Evolutionary conservation across 2,329 filamentous ascomycete genomes (phyloP), one percentile per base, ranked within the genome.

Genomic region (Monosporascus sp.): DNA sequence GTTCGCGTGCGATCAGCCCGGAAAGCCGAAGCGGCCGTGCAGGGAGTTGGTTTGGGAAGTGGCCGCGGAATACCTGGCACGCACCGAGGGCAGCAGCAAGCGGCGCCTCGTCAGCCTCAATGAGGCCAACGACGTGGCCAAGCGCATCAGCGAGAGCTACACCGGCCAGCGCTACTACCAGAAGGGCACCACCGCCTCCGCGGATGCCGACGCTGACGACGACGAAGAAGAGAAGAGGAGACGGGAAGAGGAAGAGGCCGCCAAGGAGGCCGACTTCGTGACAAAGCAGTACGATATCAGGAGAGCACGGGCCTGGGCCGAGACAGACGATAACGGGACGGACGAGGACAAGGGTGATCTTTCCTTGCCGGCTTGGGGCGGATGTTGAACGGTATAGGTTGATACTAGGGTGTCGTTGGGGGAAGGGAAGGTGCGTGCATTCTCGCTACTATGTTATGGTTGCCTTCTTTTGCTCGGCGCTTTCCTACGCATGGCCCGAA

Each of bases 81-180:
- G 62, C 38, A 49, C 55, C 24, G 63, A 67, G 27, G 69, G 64
- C 22, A n/a, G 22, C 22, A 46, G 9, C 34, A 73, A 72, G 58
- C 75, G 81, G 27, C 74, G 74, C 3, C 73, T 84, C 17, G 79
- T 81, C 49, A 80, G 75, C 56, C 70, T 83, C 48, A 74, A 77
- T 62, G 78, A 83, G 62, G 80, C 80, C 49, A 83, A 82, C 61
- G 80, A 84, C 61, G 81, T 84, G 58, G 80, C 81, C 44, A 78
- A 74, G 63, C 70, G 81, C 27, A 67, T 84, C 16, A 78, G 79
- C 53, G 79, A 83, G 66, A 77, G 69, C 62, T 74, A 78, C 59
- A 62, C 59, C 16, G 59, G 58, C 59, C 59, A 64, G 51, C 59
- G 65, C 5, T 66, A 67, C 47, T 60, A 57, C 37, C 52, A 57